Evolutionary conservation across 495 filamentous ascomycete genomes (phyloP), one percentile per base, ranked within the genome.

Genomic region (Aspergillus steynii): DNA sequence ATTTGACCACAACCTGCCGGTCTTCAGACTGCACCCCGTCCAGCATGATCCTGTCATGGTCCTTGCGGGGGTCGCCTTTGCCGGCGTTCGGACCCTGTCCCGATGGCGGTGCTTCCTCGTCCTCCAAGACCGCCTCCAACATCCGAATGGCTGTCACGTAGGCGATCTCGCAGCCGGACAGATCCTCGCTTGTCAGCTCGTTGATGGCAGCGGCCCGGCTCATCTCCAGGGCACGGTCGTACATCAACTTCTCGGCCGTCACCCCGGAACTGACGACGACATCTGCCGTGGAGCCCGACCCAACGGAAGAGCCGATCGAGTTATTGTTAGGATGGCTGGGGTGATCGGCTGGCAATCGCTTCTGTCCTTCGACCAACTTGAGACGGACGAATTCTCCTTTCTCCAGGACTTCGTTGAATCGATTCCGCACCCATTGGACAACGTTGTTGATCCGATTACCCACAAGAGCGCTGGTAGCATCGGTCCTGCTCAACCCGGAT

Each of bases 181-280:
- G 81, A 78, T 99, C 93, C 59, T 96, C 90, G 53, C 91, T 89
- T 8, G 94, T 91, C 55, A 98, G 88, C 75, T 99, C 95, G 65
- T 93, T 96, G 69, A 98, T 94, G 3, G 95, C 95, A 5, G 95
- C 93, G 2, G 90, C 84, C 45, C 92, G 87, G 65, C 92, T 96
- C 95, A 99, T 97, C 72, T 99, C 95, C 27, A 97, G 74, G 3
- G 95, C 95, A 14, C 95, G 91, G 63, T 99, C 96, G 65, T 96
- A 99, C 96, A 99, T 99, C 52, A 99, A 75, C 74, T 91, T 96
- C 76, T 97, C 95, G 0, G 95, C 95, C 26, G 93, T 96, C 47
- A 97, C 86, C 5, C 94, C 94, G 0, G 82, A 75, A 50, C 82
- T 87, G 14, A 87, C 82, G n/a, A 85, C 77, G 25, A 91, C 88